Conservation (phyloP, 192 early-diverging fungal species). For the Phycomyces nitens region DNA sequence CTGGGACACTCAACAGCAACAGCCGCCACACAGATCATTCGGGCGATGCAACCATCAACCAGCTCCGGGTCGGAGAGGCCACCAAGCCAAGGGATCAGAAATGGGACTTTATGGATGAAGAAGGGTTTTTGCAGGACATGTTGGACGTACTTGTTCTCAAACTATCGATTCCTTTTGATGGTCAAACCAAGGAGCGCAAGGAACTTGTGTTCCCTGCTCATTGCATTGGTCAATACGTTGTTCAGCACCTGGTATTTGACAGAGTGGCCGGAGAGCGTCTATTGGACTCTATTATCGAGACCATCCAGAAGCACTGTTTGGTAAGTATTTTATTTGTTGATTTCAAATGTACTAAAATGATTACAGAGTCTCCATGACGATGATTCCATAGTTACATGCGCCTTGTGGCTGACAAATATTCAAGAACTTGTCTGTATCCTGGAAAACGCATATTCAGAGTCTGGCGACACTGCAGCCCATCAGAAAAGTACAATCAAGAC, state of each 20-base stretch:
- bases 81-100: slow-evolving; percentile 7
- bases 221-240: slow-evolving; percentile 76
- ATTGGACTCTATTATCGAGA: slow-evolving; percentile 78
- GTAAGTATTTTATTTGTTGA: slow-evolving; percentile 20
- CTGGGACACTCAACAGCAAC: background rate
- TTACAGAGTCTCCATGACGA: slow-evolving; percentile 68
- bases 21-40: slow-evolving; percentile 1
- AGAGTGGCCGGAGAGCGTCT: slow-evolving; percentile 75
- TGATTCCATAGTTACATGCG: slow-evolving; percentile 67
- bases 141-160: slow-evolving; percentile 84
- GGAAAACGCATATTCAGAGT: slow-evolving; percentile 38
- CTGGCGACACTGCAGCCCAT: slow-evolving; percentile 67
- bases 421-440: slow-evolving; percentile 86
- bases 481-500: slow-evolving; percentile 64
- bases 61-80: background rate
- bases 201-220: slow-evolving; percentile 97
- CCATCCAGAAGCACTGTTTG: slow-evolving; percentile 68
- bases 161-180: slow-evolving; percentile 30
- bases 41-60: background rate
- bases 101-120: slow-evolving; percentile 40
- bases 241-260: slow-evolving; percentile 80
- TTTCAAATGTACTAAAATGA: too few relatives aligned
- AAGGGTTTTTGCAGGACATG: slow-evolving; percentile 69
- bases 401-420: slow-evolving; percentile 95
- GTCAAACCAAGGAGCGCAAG: slow-evolving; percentile 38